Evolutionary conservation across 2,329 filamentous ascomycete genomes (phyloP).

Genomic region (Apiospora pterosperma): DNA sequence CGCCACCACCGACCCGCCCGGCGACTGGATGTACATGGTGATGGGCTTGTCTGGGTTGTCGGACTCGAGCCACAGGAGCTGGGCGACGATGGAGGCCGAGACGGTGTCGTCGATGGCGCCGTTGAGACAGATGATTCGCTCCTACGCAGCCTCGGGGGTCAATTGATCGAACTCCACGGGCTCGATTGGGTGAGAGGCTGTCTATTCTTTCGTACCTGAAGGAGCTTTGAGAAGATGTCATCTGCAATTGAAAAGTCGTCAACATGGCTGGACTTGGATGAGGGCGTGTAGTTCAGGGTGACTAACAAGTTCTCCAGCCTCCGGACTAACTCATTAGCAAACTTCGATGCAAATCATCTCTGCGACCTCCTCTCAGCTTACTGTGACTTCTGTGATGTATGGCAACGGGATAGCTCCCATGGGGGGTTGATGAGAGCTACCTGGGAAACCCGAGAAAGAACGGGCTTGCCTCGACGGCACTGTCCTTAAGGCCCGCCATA

Average conservation of each 20-base stretch:
- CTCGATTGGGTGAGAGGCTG: slow-evolving; percentile 10
- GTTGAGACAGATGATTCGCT: slow-evolving; percentile 92
- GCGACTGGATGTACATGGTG: slow-evolving; percentile 96
- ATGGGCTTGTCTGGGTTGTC: slow-evolving; percentile 94
- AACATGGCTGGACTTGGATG: background rate
- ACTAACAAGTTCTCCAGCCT: slow-evolving; percentile 74
- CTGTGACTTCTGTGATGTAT: slow-evolving; percentile 55
- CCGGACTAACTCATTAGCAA: slow-evolving; percentile 54
- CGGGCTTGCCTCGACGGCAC: slow-evolving; percentile 33
- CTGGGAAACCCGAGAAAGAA: slow-evolving; percentile 40
- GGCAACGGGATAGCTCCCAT: slow-evolving; percentile 48
- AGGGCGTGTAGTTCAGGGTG: slow-evolving; percentile 3
- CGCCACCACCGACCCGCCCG: slow-evolving; percentile 88
- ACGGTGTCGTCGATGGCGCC: slow-evolving; percentile 86
- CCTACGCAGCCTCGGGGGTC: slow-evolving; percentile 44
- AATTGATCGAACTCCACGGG: background rate
- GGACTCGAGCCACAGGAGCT: slow-evolving; percentile 96
- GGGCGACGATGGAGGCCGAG: slow-evolving; percentile 91
- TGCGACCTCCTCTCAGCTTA: slow-evolving; percentile 25
- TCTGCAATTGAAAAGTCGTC: slow-evolving; percentile 43
- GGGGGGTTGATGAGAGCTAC: slow-evolving; percentile 28
- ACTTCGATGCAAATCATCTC: slow-evolving; percentile 2
- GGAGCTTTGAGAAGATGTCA: slow-evolving; percentile 77
- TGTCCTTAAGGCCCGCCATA: slow-evolving; percentile 32
- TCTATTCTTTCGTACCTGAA: slow-evolving; percentile 54